Evolutionary conservation across 2,329 filamentous ascomycete genomes (phyloP).

Genomic region (Hirsutella minnesotensis): DNA sequence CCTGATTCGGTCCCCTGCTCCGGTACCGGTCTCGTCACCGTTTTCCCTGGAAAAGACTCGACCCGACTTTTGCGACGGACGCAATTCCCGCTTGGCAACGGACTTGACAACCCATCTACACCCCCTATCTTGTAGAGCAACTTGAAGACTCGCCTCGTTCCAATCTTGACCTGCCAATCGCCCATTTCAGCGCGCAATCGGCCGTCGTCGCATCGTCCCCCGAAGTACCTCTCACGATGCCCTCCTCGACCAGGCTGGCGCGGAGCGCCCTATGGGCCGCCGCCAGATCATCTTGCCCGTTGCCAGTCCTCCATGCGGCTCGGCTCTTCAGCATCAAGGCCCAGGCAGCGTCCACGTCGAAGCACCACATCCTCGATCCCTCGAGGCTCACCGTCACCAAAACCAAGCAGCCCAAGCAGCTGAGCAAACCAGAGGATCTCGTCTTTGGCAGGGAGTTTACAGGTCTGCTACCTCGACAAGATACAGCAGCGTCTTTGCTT

Average conservation of each 20-base stretch:
- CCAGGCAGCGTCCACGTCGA: constrained; percentile 33
- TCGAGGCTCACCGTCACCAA: constrained; percentile 62
- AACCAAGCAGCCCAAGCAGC: constrained; percentile 62
- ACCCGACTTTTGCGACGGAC: neutral
- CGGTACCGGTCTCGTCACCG: neutral
- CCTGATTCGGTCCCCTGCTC: neutral
- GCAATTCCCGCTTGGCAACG: neutral
- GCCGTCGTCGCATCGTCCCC: neutral
- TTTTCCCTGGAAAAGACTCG: neutral
- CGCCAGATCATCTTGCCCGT: constrained; percentile 21
- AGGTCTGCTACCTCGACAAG: constrained; percentile 33
- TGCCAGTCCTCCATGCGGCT: constrained; percentile 16
- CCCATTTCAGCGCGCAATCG: neutral
- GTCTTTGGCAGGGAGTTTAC: constrained; percentile 89
- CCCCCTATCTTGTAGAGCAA: neutral
- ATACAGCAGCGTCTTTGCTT: neutral
- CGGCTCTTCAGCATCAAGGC: constrained; percentile 41
- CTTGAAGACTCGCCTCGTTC: neutral
- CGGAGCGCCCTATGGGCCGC: constrained; percentile 21
- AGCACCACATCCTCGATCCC: constrained; percentile 62
- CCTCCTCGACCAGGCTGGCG: constrained; percentile 16
- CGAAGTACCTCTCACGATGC: constrained; percentile 11
- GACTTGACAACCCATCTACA: neutral
- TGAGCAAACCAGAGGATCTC: constrained; percentile 66
- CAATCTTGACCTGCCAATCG: neutral